phyloP scores from a whole-genome alignment of 2,329 filamentous ascomycete species.

The Neocucurbitaria cava region DNA sequence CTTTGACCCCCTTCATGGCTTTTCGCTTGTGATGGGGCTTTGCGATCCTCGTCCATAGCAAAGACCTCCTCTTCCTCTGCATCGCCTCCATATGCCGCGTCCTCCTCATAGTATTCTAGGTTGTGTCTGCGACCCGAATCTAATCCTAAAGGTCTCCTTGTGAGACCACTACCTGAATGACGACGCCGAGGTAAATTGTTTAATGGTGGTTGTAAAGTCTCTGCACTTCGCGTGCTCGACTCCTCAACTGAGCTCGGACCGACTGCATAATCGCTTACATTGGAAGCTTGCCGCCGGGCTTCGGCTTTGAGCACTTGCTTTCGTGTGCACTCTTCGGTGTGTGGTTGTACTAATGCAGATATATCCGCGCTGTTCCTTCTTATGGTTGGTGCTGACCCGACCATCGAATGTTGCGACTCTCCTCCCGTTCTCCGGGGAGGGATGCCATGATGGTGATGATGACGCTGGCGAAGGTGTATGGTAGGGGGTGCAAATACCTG shows the following conservation, averaged over 20 bases:
- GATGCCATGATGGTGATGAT: constrained; percentile 70
- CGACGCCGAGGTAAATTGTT: constrained; percentile 62
- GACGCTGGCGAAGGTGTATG: constrained; percentile 79
- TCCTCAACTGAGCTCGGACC: constrained; percentile 17
- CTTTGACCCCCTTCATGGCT: constrained; percentile 5
- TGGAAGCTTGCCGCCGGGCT: constrained; percentile 44
- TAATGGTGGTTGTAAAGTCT: constrained; percentile 40
- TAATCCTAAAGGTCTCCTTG: constrained; percentile 74
- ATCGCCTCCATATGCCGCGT: constrained; percentile 84
- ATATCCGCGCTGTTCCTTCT: constrained; percentile 51
- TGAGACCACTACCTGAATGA: constrained; percentile 86
- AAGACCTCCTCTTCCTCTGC: constrained; percentile 74
- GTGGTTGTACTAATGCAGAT: constrained; percentile 31
- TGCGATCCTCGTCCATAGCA: constrained; percentile 65
- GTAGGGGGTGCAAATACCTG: constrained; percentile 88
- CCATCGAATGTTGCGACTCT: constrained; percentile 34
- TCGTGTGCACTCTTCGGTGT: constrained; percentile 47
- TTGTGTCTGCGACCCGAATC: constrained; percentile 69
- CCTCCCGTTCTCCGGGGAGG: constrained; percentile 53
- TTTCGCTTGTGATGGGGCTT: constrained; percentile 13
- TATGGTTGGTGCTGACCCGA: constrained; percentile 41
- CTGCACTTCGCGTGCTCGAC: constrained; percentile 3
- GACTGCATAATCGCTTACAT: constrained; percentile 17
- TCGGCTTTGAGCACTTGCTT: constrained; percentile 53
- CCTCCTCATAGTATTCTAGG: constrained; percentile 90